phyloP scores from a whole-genome alignment of 805 yeast genomes.

The Helenozyma baotianmanensis region DNA sequence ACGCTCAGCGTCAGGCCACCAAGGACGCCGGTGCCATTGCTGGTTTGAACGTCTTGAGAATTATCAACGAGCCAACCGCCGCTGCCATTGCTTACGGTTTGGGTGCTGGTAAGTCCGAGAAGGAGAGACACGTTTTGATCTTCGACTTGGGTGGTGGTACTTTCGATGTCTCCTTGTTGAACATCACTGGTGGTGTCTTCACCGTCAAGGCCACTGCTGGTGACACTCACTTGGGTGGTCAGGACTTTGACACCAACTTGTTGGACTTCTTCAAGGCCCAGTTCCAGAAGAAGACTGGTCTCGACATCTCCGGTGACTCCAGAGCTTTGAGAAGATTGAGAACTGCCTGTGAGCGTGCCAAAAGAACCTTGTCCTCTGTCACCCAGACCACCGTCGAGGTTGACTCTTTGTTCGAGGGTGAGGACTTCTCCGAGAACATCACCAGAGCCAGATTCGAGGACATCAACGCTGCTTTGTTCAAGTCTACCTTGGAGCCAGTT shows the following conservation, averaged over 20 bases:
- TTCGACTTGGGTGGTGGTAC: slow-evolving; percentile 98
- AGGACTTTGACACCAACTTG: slow-evolving; percentile 49
- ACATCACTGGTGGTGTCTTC: slow-evolving; percentile 94
- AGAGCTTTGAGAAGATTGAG: slow-evolving; percentile 69
- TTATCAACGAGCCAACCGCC: slow-evolving; percentile 56
- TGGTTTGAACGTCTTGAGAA: slow-evolving; percentile 46
- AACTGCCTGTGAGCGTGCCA: slow-evolving; percentile 98
- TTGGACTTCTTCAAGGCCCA: slow-evolving; percentile 44
- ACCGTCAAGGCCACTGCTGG: slow-evolving; percentile 87
- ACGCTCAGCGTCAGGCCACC: slow-evolving; percentile 49
- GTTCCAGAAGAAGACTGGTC: slow-evolving; percentile 45
- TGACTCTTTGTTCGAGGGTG: slow-evolving; percentile 90
- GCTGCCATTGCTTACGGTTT: slow-evolving; percentile 38
- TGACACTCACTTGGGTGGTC: slow-evolving; percentile 52
- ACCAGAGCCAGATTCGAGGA: slow-evolving; percentile 98
- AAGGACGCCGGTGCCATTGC: slow-evolving; percentile 50
- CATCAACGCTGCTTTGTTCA: slow-evolving; percentile 86
- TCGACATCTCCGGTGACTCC: slow-evolving; percentile 43
- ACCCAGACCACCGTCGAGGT: slow-evolving; percentile 95
- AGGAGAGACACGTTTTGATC: slow-evolving; percentile 69
- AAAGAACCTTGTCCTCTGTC: slow-evolving; percentile 92
- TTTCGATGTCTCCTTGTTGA: slow-evolving; percentile 88
- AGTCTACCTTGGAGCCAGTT: slow-evolving; percentile 92
- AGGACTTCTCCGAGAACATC: slow-evolving; percentile 90
- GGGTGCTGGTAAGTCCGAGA: slow-evolving; percentile 31